Evolutionary conservation across 495 filamentous ascomycete species (phyloP).

Genomic region (Aspergillus steynii): DNA sequence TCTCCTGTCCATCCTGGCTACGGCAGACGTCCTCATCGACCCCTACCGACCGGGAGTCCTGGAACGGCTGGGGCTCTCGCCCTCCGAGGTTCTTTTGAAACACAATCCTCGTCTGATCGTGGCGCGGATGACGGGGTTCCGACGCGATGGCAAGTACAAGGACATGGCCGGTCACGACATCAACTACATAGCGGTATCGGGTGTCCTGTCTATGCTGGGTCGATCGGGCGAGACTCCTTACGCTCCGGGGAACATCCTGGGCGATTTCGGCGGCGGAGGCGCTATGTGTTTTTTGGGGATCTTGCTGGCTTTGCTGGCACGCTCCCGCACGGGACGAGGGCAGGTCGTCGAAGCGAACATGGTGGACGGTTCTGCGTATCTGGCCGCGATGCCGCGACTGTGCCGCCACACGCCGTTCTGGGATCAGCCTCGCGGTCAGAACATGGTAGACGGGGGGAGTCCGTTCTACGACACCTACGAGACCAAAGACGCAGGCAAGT

Average conservation of each 20-base stretch:
- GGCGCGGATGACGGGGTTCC: conserved; percentile 84
- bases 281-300: conserved; percentile 66
- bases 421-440: conserved; percentile 64
- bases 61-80: conserved; percentile 76
- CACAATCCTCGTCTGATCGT: conserved; percentile 78
- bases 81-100: conserved; percentile 57
- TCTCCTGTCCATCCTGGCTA: conserved; percentile 60
- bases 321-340: conserved; percentile 59
- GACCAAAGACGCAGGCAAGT: conserved; percentile 74
- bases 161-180: conserved; percentile 97
- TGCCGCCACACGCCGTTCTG: conserved; percentile 58
- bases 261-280: conserved; percentile 92
- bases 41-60: conserved; percentile 90
- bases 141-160: conserved; percentile 80
- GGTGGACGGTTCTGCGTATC: conserved; percentile 83
- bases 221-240: conserved; percentile 66
- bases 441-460: conserved; percentile 78
- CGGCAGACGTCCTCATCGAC: conserved; percentile 82
- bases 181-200: conserved; percentile 90
- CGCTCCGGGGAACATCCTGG: conserved; percentile 80
- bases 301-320: conserved; percentile 44
- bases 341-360: conserved; percentile 95
- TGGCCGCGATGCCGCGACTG: conserved; percentile 75
- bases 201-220: conserved; percentile 75
- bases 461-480: conserved; percentile 89